These are phyloP conservation scores for Pochonia chlamydosporia DNA, from an alignment of 2,329 filamentous ascomycete species.

Conservation along the genomic window DNA sequence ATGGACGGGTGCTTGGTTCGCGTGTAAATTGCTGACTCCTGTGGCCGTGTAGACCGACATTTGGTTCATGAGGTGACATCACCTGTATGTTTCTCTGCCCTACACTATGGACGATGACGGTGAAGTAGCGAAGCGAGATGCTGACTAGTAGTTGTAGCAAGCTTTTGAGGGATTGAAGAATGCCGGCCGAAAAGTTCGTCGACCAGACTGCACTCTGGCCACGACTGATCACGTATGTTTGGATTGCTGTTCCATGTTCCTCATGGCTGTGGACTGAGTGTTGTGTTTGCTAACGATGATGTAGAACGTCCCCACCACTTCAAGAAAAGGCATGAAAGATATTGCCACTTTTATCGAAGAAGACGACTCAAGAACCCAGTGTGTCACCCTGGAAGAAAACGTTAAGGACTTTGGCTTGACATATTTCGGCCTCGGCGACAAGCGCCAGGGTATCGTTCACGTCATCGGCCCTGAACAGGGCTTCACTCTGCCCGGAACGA, in stretches of 20 bases:
- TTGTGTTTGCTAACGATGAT: slow-evolving; percentile 12
- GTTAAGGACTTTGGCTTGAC: slow-evolving; percentile 95
- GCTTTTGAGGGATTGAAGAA: slow-evolving; percentile 94
- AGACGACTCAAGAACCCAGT: slow-evolving; percentile 88
- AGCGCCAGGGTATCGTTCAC: slow-evolving; percentile 96
- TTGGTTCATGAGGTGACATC: slow-evolving; percentile 98
- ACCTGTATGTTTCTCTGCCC: slow-evolving; percentile 53
- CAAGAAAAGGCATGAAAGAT: slow-evolving; percentile 88
- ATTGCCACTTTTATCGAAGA: slow-evolving; percentile 92
- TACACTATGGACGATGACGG: slow-evolving; percentile 1
- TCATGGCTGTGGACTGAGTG: background rate
- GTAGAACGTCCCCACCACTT: slow-evolving; percentile 88
- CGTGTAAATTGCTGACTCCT: background rate
- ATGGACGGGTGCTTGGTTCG: background rate
- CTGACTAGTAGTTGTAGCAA: slow-evolving; percentile 52
- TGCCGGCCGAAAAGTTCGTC: slow-evolving; percentile 77
- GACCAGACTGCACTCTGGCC: slow-evolving; percentile 93
- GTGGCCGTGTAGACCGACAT: slow-evolving; percentile 66
- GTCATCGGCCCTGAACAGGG: slow-evolving; percentile 98
- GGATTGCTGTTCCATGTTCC: no score
- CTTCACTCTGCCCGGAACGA: slow-evolving; percentile 95
- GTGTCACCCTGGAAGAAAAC: slow-evolving; percentile 92
- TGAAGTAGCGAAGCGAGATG: background rate
- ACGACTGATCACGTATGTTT: slow-evolving; percentile 88
- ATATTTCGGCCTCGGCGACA: slow-evolving; percentile 94